These are phyloP conservation scores for Coemansia sp. DNA, from an alignment of 192 early-diverging fungal species.

Conservation along the genomic window DNA sequence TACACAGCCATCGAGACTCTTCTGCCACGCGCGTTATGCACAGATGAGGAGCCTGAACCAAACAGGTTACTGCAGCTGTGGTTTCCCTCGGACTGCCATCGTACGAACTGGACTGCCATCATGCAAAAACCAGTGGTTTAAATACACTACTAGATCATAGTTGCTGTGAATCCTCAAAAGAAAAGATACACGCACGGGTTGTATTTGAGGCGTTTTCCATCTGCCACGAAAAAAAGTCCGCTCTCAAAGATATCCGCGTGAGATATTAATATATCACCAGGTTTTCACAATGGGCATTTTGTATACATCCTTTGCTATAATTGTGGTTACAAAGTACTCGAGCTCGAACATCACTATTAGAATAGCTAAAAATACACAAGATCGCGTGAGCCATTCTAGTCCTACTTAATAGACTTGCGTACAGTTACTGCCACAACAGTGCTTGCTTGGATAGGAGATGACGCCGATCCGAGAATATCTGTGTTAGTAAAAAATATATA, in stretches of 20 bases:
- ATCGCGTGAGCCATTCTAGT: not conserved
- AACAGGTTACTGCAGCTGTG: constrained; percentile 80
- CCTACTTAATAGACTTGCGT: not conserved
- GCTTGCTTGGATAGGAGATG: too few species aligned
- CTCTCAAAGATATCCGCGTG: not conserved
- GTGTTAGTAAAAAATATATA: too few species aligned
- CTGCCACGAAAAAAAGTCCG: not conserved
- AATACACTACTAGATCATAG: not conserved
- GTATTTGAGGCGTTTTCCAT: too few species aligned
- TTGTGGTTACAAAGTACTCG: not conserved
- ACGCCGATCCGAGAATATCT: too few species aligned
- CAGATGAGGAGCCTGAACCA: constrained; percentile 61
- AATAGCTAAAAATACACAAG: not conserved
- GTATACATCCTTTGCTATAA: not conserved
- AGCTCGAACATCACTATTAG: not conserved
- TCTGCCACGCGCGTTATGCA: constrained; percentile 73
- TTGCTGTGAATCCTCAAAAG: not conserved
- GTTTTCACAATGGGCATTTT: too few species aligned
- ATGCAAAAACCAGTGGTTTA: constrained; percentile 19
- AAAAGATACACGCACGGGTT: too few species aligned
- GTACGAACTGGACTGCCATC: constrained; percentile 51
- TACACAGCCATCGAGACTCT: constrained; percentile 90
- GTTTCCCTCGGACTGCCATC: constrained; percentile 52
- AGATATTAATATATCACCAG: too few species aligned
- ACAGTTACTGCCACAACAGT: too few species aligned